A percentile compares a stretch with the other conserved stretches of the same genome.
Conservation (phyloP, 2,329 filamentous ascomycete genomes). For the Neopestalotiopsis sp. region DNA sequence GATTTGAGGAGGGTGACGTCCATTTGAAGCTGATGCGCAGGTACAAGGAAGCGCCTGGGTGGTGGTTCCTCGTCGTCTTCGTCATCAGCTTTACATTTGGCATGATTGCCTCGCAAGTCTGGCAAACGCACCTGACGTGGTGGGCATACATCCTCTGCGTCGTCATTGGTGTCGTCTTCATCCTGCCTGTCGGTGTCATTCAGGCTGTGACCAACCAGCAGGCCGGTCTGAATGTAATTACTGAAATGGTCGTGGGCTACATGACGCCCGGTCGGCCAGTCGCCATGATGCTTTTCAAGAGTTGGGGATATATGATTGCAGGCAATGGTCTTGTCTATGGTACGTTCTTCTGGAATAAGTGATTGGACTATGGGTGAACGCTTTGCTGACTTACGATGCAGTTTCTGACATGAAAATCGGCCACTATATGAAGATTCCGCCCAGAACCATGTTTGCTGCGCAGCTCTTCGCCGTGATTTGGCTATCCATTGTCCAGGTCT, state of each 20-base stretch:
- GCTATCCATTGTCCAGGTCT: slow-evolving; percentile 44
- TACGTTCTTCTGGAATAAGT: background rate
- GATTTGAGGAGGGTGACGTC: slow-evolving; percentile 52
- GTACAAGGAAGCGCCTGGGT: slow-evolving; percentile 60
- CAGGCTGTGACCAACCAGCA: slow-evolving; percentile 56
- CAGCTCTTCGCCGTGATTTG: slow-evolving; percentile 49
- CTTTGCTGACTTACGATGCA: background rate
- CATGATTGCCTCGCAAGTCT: slow-evolving; percentile 43
- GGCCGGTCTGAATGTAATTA: slow-evolving; percentile 62
- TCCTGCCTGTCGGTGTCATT: slow-evolving; percentile 51
- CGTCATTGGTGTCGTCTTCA: slow-evolving; percentile 43
- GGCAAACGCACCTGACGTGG: slow-evolving; percentile 49
- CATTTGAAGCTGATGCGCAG: slow-evolving; percentile 62
- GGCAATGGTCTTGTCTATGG: slow-evolving; percentile 52
- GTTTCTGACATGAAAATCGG: slow-evolving; percentile 57
- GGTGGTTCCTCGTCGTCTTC: slow-evolving; percentile 61
- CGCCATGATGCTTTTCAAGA: slow-evolving; percentile 81
- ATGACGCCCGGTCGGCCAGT: slow-evolving; percentile 74
- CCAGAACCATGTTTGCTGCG: slow-evolving; percentile 53
- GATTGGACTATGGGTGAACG: background rate
- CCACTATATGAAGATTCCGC: slow-evolving; percentile 60
- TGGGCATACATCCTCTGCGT: slow-evolving; percentile 49
- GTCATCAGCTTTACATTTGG: slow-evolving; percentile 54
- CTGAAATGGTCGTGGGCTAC: slow-evolving; percentile 77
- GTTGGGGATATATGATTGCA: slow-evolving; percentile 57